Base-by-base conservation (phyloP, 225 moss, liverwort and hornwort genomes). In the Straminergon stramineum region DNA sequence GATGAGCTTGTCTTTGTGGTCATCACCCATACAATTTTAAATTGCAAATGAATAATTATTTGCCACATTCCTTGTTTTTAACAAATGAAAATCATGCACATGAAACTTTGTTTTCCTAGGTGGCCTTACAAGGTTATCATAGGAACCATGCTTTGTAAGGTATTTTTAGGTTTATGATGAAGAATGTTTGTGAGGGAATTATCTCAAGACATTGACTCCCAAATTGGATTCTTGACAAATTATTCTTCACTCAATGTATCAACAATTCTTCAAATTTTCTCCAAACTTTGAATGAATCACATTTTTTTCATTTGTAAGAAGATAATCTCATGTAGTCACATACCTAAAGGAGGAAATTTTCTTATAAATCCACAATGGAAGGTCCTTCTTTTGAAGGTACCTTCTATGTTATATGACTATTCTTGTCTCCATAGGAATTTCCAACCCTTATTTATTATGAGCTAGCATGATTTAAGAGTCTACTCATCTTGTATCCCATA, bases 261-360 rank as follows among this genome's bases (percentile, higher is more conserved):
- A 0, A 37, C 0, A n/a, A 4, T 12, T 6, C 7, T 68, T 6
- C 21, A 68, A 68, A 37, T 37, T 37, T 19, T 20, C 6, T 37
- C 4, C 3, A 20, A 20, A 11, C 21, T 37, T 69, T n/a, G 4
- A 2, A 13, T n/a, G 2, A 69, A 22, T 4, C 21, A 37, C 0
- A 0, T n/a, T n/a, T n/a, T n/a, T 13, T 37, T 1, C 22, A 12
- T 69, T 69, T n/a, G 4, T 0, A 69, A n/a, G 12, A n/a, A 1
- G 13, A 69, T n/a, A 21, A 69, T n/a, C 13, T 69, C 4, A 13
- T 2, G 7, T 12, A 22, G 22, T 69, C 7, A 12, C 21, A 12
- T 6, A 63, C 19, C 1, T 19, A 1, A 7, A 34, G 1, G 66
- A 18, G 1, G 0, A 66, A 1, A 10, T 10, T 34, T 34, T 66